These are phyloP conservation scores for Globisporangium middletonii DNA, from an alignment of 352 stramenopile genomes.

Conservation along the genomic window DNA sequence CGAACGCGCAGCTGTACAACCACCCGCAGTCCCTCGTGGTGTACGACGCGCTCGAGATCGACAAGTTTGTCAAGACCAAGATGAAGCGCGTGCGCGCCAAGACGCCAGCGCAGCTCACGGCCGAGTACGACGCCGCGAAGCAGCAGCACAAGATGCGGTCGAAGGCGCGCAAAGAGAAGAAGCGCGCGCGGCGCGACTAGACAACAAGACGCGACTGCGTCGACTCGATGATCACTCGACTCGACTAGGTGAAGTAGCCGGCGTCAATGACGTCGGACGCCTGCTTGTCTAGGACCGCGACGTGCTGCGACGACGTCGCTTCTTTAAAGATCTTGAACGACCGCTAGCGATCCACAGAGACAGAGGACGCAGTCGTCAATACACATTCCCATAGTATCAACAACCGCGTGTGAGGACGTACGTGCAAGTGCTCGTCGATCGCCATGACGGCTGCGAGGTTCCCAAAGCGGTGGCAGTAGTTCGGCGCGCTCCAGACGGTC, in stretches of 20 bases:
- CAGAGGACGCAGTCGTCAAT: not conserved
- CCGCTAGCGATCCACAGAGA: slow-evolving; percentile 22
- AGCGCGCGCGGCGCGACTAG: slow-evolving; percentile 46
- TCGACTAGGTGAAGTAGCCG: slow-evolving; percentile 83
- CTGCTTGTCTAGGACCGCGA: slow-evolving; percentile 67
- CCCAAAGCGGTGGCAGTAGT: slow-evolving; percentile 86
- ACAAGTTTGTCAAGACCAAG: slow-evolving; percentile 78
- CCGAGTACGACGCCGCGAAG: slow-evolving; percentile 70
- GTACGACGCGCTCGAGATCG: slow-evolving; percentile 78
- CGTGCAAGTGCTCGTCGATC: slow-evolving; percentile 54
- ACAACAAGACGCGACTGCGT: too few species aligned
- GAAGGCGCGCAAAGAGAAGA: slow-evolving; percentile 77
- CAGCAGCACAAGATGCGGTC: slow-evolving; percentile 75
- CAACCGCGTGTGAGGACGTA: slow-evolving; percentile 7
- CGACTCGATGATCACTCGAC: too few species aligned
- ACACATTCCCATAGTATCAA: not conserved
- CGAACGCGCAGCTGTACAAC: slow-evolving; percentile 87
- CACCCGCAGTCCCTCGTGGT: slow-evolving; percentile 78
- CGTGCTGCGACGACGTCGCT: slow-evolving; percentile 59
- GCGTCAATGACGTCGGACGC: slow-evolving; percentile 78
- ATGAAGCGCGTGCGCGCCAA: slow-evolving; percentile 66
- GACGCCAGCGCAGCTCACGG: slow-evolving; percentile 42
- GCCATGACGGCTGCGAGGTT: slow-evolving; percentile 71
- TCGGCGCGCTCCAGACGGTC: slow-evolving; percentile 82
- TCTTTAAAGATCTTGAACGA: slow-evolving; percentile 87